Evolutionary conservation across 1,284 basidiomycete species (phyloP), one percentile per base, ranked within the genome.

Genomic region (Fomes fomentarius): DNA sequence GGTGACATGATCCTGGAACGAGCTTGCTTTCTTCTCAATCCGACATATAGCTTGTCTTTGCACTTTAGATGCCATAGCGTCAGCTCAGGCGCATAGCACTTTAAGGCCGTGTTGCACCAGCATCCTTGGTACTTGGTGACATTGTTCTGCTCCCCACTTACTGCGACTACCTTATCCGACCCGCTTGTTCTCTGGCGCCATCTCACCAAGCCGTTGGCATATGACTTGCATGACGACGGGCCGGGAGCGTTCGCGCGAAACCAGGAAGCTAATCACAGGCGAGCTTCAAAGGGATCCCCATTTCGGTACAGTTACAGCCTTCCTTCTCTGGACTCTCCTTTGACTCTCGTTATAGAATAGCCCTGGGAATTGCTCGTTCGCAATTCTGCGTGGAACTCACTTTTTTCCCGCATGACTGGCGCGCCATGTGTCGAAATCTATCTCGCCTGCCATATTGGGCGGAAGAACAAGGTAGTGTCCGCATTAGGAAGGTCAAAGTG

Each of bases 401-500:
- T 44, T 47, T 49, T 37, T 34, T 41, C 52, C 56, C 60, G 37
- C 50, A 42, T 50, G 54, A 35, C 54, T 37, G 10, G 30, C 21
- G 15, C 38, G 22, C 47, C 45, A 49, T 47, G 46, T 54, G 57
- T 54, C 25, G 46, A 46, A 49, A 62, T 57, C 50, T 60, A 15
- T 17, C 15, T 12, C 19, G 25, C 5, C 17, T 56, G n/a, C 60
- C 58, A 21, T 25, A 47, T 58, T 24, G 40, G 49, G 56, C 30
- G 19, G 42, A n/a, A 50, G 34, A 48, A 66, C 61, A 66, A 66
- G 54, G 48, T 43, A 61, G 38, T n/a, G 26, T 47, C 65, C 54
- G 17, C 11, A 60, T 61, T 55, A 47, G 65, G 65, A 52, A 65
- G 43, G 31, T 34, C 49, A 47, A 64, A 34, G 50, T 50, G 54